These are phyloP conservation scores for Chernovozyma sophiae-reginae DNA, from an alignment of 1,139 yeast genomes.

Conservation along the genomic window DNA sequence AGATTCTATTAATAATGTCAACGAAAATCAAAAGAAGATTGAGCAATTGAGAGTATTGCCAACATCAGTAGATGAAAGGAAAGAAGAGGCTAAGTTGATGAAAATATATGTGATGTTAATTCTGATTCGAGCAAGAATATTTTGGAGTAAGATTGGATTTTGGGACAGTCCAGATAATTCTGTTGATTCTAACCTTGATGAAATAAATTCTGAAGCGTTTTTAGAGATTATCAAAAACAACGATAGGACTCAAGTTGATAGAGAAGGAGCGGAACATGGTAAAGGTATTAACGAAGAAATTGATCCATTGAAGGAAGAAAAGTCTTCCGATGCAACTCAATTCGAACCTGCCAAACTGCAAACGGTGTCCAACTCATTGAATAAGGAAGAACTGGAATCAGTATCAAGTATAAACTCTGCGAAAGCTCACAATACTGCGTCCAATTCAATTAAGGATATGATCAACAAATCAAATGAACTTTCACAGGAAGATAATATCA, in stretches of 20 bases:
- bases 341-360: no score
- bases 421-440: neutral
- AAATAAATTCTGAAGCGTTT: constrained; percentile 22
- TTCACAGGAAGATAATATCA: neutral
- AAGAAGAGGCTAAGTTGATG: constrained; percentile 8
- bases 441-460: neutral
- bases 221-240: constrained; percentile 3
- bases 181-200: constrained; percentile 27
- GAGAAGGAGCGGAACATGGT: neutral
- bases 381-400: no score
- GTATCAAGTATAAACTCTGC: neutral
- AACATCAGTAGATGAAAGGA: neutral
- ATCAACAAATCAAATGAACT: no score
- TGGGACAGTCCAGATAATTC: constrained; percentile 45
- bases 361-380: no score
- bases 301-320: neutral
- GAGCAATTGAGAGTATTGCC: constrained; percentile 2
- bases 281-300: neutral
- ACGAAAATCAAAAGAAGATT: neutral
- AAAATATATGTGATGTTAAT: constrained; percentile 12
- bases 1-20: neutral
- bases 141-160: constrained; percentile 81
- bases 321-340: neutral
- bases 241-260: neutral
- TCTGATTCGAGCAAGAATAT: constrained; percentile 46